phyloP scores from a whole-genome alignment of 306 rosid species.

The Cyclanthera cordifolia region DNA sequence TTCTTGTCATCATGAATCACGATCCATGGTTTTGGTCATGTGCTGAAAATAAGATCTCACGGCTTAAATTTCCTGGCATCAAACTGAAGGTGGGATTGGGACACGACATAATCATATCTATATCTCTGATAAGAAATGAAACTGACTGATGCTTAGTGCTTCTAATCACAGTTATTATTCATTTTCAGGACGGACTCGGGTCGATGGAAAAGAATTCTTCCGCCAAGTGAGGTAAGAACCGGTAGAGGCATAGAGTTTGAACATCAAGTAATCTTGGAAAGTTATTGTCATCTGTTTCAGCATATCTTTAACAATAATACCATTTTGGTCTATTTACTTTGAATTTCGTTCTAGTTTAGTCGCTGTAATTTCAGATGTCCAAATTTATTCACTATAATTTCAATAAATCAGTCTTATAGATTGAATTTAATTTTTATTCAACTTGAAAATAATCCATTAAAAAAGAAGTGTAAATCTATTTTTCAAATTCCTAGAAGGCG shows the following conservation, averaged over 20 bases:
- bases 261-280: neutral
- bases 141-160: neutral
- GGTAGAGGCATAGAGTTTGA: neutral
- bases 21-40: neutral
- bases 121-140: neutral
- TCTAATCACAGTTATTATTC: slow-evolving; percentile 2
- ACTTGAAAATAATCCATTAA: neutral
- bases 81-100: neutral
- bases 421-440: neutral
- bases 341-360: neutral
- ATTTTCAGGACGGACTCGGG: slow-evolving; percentile 62
- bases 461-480: too few species aligned
- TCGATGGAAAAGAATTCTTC: slow-evolving; percentile 90
- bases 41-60: neutral
- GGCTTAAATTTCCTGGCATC: neutral
- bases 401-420: neutral
- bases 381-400: neutral
- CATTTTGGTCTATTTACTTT: neutral
- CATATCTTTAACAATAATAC: neutral
- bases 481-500: neutral
- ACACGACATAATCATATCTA: neutral
- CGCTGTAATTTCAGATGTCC: neutral
- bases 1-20: neutral
- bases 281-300: neutral
- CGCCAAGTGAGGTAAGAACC: slow-evolving; percentile 83